Percentiles rank a stretch among this genome's conserved stretches.
phyloP scores from a whole-genome alignment of 129 eudicot genomes.

The Helianthus tuberosus region DNA sequence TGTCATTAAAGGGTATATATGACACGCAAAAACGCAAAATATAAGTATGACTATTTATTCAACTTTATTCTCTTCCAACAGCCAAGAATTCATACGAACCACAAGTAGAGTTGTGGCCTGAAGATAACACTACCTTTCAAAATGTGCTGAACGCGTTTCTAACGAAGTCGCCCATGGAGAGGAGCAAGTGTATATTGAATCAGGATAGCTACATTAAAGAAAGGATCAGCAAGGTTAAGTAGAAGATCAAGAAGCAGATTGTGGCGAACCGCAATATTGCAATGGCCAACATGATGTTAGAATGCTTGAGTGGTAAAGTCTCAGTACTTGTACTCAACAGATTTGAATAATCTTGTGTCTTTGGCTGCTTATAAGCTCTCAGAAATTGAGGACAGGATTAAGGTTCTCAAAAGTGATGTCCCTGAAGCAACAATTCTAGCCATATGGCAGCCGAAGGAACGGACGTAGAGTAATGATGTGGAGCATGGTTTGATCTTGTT shows the following conservation, averaged over 20 bases:
- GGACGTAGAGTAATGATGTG: not conserved
- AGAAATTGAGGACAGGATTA: constrained; percentile 27
- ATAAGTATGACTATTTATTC: too few relatives aligned
- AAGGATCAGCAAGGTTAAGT: constrained; percentile 24
- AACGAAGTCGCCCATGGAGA: constrained; percentile 4
- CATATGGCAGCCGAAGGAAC: too few relatives aligned
- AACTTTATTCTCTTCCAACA: too few relatives aligned
- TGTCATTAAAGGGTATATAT: too few relatives aligned
- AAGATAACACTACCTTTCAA: too few relatives aligned
- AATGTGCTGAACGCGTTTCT: too few relatives aligned
- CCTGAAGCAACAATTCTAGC: too few relatives aligned
- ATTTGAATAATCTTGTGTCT: constrained; percentile 1
- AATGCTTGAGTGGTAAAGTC: constrained; percentile 21
- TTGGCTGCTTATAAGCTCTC: constrained; percentile 21
- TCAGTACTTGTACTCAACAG: not conserved
- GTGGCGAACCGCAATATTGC: constrained; percentile 14
- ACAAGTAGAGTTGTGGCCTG: too few relatives aligned
- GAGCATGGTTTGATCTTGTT: too few relatives aligned
- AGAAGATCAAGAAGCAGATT: not conserved
- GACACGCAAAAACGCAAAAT: too few relatives aligned
- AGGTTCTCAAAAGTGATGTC: constrained; percentile 10
- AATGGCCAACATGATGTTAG: constrained; percentile 19
- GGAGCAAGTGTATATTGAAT: constrained; percentile 25
- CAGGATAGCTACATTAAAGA: constrained; percentile 21
- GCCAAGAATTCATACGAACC: not conserved